These are phyloP conservation scores for sunflower (Helianthus annuus) DNA, from an alignment of 129 eudicot genomes.

Conservation along the genomic window HanXRQr2.0-SUNRISE NC_035438.2:86792357-86792856, in stretches of 20 bases:
- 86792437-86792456: no score
- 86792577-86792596: constrained; percentile 44
- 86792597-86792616: constrained; percentile 52
- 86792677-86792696: background rate
- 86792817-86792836: constrained; percentile 9
- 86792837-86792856: background rate
- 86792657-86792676: constrained; percentile 1
- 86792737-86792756: constrained; percentile 63
- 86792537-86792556: constrained; percentile 51
- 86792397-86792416: no score
- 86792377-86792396: no score
- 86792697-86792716: background rate
- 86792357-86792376: no score
- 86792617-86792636: constrained; percentile 55
- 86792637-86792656: background rate
- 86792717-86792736: constrained; percentile 37
- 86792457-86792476: background rate
- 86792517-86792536: constrained; percentile 34
- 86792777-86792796: constrained; percentile 53
- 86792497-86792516: background rate
- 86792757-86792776: constrained; percentile 54
- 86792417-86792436: no score
- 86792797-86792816: constrained; percentile 57
- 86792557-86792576: constrained; percentile 50
- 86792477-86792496: constrained; percentile 36